Base-by-base conservation (phyloP, 805 yeast genomes). In the Yarrowia bubula region DNA sequence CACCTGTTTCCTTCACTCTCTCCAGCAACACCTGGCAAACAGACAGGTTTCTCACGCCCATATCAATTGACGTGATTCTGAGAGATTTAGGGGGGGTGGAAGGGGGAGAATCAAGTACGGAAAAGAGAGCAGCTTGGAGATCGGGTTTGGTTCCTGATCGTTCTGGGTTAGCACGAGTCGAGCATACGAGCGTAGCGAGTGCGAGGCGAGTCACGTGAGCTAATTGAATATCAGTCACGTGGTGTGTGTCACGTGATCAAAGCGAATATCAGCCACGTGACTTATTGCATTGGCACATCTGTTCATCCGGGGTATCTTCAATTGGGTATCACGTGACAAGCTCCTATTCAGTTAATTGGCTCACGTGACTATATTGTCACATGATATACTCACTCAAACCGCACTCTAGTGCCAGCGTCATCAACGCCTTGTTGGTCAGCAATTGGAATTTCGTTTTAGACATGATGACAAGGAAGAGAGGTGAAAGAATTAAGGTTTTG, bases 1-100 rank as follows among this genome's bases (percentile, higher is more conserved):
- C 10, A 8, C 17, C n/a, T n/a, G 1, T 9, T 18, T 31, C 37
- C 4, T 8, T 10, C 51, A 11, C 53, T 13, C 55, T 48, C 38
- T 14, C 58, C 9, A 58, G 14, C 6, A 18, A 17, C n/a, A 58
- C 51, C n/a, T 43, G 51, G 8, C 64, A 58, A 3, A 58, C 37
- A 14, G 51, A 33, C 42, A 58, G 42, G 51, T 58, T 58, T 18
- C 35, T 43, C 7, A 58, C 51, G 14, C 64, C 64, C 51, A 58
- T 43, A 33, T 58, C 64, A 2, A 58, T 35, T 6, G 64, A 58
- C 5, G 64, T 44, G 0, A 58, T 58, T 15, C 61, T 3, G 4
- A 28, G n/a, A 8, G 41, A 9, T 8, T 33, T 17, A 1, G 39
- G 41, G 9, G 42, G 22, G 1, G 11, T 3, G 13, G 14, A 14